Evolutionary conservation across 2,329 filamentous ascomycete species (phyloP), one percentile per base, ranked within the genome.

Genomic region (Cladosporium sphaerospermum): DNA sequence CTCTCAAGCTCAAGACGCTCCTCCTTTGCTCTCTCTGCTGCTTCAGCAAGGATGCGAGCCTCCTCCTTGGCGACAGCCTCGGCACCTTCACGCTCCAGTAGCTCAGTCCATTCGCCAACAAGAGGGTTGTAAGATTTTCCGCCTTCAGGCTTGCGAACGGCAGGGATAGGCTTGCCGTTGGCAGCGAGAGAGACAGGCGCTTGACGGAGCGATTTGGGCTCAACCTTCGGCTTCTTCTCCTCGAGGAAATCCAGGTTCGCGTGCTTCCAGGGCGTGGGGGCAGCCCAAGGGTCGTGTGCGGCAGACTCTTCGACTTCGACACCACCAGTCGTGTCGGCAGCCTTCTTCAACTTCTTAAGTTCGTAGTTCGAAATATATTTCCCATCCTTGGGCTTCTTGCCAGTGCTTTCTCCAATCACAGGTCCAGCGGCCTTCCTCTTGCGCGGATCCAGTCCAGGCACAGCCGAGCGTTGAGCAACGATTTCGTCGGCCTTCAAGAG

Each of bases 81-180:
- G 53, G 84, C 79, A 43, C 89, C 87, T 70, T 95, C 89, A 40
- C 81, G 77, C 16, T 80, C 78, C 42, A 96, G 74, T 13, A 92
- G 81, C 8, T 81, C 78, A 62, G 91, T 85, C 78, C 95, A 99
- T 58, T 96, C 90, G 58, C 83, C 80, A 62, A 95, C 95, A 5
- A 82, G 75, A 0, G 93, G 93, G 68, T 99, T 99, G 75, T 99
- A 99, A 62, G 89, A 95, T 69, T 85, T 89, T 55, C 89, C 90
- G 13, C 85, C 89, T 6, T 83, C 79, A 1, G 93, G 93, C 64
- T 84, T 87, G 56, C 80, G 78, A 0, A 99, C 86, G 2, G 90
- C 84, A 1, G 89, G 87, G 8, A 95, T 76, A 0, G 79, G 71
- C 69, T 92, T 95, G 36, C 90, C 91, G 64, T 79, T 89, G 41